These are phyloP conservation scores for Dioscorea zingiberensis DNA, from an alignment of 106 monocot species.

Conservation along the genomic window DNA sequence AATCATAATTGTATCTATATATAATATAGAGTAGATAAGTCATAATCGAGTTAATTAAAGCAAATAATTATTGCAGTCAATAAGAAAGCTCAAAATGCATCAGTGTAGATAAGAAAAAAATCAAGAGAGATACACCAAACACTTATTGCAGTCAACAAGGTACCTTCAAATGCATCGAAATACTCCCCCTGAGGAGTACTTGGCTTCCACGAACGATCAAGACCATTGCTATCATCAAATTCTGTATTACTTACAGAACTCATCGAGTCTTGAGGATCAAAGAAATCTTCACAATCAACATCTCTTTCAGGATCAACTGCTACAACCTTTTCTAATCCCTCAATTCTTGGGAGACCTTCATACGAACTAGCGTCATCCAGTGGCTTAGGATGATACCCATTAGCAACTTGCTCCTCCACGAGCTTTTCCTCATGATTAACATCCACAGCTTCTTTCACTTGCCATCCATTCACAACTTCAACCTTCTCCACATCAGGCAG, in stretches of 20 bases:
- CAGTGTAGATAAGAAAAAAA: neutral
- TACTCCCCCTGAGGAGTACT: conserved; percentile 36
- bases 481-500: conserved; percentile 1
- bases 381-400: neutral
- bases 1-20: neutral
- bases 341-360: conserved; percentile 2
- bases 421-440: neutral
- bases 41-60: neutral
- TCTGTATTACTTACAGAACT: conserved; percentile 34
- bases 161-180: conserved; percentile 71
- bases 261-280: conserved; percentile 47
- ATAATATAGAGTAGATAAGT: conserved; percentile 4
- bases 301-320: conserved; percentile 26
- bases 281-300: conserved; percentile 37
- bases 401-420: neutral
- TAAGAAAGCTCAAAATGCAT: neutral
- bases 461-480: conserved; percentile 1
- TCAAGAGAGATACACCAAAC: neutral
- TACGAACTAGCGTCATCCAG: neutral
- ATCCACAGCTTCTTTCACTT: neutral
- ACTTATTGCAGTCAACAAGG: neutral
- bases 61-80: neutral
- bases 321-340: conserved; percentile 1
- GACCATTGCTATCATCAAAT: conserved; percentile 20
- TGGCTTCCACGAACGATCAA: conserved; percentile 20